Base-by-base conservation (phyloP, 129 eudicot species). In the Helianthus tuberosus region DNA sequence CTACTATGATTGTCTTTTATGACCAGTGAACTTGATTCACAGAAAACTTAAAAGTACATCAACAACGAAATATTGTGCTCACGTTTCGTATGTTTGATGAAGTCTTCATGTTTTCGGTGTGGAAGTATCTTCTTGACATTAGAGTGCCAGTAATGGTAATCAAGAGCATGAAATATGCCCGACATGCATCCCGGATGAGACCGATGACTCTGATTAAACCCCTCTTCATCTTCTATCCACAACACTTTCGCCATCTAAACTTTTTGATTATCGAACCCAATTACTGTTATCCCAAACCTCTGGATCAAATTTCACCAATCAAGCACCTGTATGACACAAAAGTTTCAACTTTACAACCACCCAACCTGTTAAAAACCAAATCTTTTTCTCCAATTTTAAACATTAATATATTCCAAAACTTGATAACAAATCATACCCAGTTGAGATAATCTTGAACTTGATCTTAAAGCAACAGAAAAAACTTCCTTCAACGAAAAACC, bases 111-210 rank as follows among this genome's bases (percentile, higher is more conserved):
- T 77, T 79, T 82, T 55, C 64, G 79, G n/a, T 63, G 76, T 3
- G 83, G 86, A 77, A 89, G 87, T 69, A 83, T 84, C 73, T 83
- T 89, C 61, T 74, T 89, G 27, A 85, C 81, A 83, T 72, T 80
- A 35, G 64, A 59, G 39, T 59, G 39, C 96, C 95, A 87, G 0
- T 73, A 83, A 69, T 89, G 91, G 72, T 92, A 81, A 79, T 85
- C 85, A 64, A 92, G 77, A 23, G 71, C 79, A 71, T 85, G 91
- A 53, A 93, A 71, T 41, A 93, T 46, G 3, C 89, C 86, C 80
- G 89, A 80, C 48, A 88, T 66, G 73, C 98, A 93, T 25, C 98
- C 89, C 2, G 84, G 84, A 74, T 69, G 66, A 60, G 66, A 32
- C 66, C 44, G 14, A 29, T 4, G 81, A 60, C 23, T 75, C 23